A percentile compares a stretch with the other conserved stretches of the same genome.
Conservation (phyloP, 2,329 filamentous ascomycete species). For the Rutstroemia sp. region DNA sequence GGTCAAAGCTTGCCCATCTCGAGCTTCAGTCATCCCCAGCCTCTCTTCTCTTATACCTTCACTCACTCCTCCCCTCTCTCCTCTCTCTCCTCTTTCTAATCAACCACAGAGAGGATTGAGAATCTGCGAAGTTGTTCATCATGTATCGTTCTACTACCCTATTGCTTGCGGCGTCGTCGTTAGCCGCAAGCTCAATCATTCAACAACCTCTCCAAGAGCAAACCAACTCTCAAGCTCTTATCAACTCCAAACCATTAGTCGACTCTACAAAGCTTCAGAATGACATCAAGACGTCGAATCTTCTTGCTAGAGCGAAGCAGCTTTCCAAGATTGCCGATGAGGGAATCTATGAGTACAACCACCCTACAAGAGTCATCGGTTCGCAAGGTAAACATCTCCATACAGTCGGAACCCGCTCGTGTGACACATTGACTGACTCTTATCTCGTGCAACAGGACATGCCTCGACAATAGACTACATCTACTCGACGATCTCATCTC, state of each 20-base stretch:
- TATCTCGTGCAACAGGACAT: slow-evolving; percentile 42
- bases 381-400: slow-evolving; percentile 42
- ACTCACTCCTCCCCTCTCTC: background rate
- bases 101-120: background rate
- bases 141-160: slow-evolving; percentile 6
- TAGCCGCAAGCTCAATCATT: slow-evolving; percentile 12
- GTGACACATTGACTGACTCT: slow-evolving; percentile 3
- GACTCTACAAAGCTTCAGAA: slow-evolving; percentile 49
- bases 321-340: slow-evolving; percentile 57
- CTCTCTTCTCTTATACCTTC: background rate
- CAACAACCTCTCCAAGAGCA: slow-evolving; percentile 16
- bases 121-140: background rate
- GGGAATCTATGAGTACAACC: slow-evolving; percentile 52
- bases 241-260: slow-evolving; percentile 29
- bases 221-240: slow-evolving; percentile 16
- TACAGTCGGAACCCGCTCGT: background rate
- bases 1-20: too few species aligned
- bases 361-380: slow-evolving; percentile 65
- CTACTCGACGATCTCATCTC: slow-evolving; percentile 42
- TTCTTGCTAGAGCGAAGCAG: slow-evolving; percentile 51
- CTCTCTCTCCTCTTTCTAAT: background rate
- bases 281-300: slow-evolving; percentile 46
- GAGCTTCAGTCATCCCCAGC: background rate
- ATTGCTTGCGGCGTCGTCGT: slow-evolving; percentile 8
- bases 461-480: slow-evolving; percentile 58